Evolutionary conservation across 768 basidiomycete species (phyloP).

Genomic region (Calvatia gigantea): DNA sequence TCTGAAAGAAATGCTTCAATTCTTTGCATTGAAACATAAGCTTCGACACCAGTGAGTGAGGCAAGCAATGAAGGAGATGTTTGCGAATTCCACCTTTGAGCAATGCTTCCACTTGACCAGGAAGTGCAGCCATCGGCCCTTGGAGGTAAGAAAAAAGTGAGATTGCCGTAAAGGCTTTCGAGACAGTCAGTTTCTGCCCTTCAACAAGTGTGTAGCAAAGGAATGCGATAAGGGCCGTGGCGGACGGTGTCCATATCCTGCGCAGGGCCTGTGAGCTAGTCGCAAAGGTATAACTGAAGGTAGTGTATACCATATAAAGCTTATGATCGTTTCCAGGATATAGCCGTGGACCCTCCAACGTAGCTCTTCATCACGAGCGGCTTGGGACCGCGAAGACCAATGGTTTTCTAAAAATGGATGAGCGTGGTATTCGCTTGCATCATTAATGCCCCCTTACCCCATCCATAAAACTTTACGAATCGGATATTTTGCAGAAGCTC

Average conservation of each 20-base stretch:
- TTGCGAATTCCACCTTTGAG: constrained; percentile 43
- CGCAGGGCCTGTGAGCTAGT: neutral
- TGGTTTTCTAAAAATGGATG: constrained; percentile 40
- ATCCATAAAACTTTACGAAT: constrained; percentile 73
- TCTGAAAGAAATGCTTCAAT: constrained; percentile 73
- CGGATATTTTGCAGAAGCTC: constrained; percentile 74
- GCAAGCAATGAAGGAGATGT: neutral
- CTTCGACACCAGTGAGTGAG: constrained; percentile 26
- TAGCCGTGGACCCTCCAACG: constrained; percentile 66
- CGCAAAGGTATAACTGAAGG: neutral
- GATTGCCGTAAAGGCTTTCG: constrained; percentile 78
- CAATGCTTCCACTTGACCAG: constrained; percentile 61
- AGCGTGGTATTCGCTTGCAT: neutral
- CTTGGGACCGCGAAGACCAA: constrained; percentile 53
- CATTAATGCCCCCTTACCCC: constrained; percentile 44
- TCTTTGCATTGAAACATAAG: constrained; percentile 78
- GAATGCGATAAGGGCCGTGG: constrained; percentile 60
- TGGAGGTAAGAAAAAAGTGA: constrained; percentile 74
- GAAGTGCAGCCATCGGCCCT: constrained; percentile 61
- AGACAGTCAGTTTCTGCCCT: constrained; percentile 63
- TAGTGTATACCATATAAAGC: constrained; percentile 58
- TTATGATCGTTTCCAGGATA: constrained; percentile 53
- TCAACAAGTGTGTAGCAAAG: constrained; percentile 67
- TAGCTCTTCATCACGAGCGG: constrained; percentile 60
- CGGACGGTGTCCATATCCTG: constrained; percentile 74